Evolutionary conservation across 73 alveolate genomes (phyloP).

Genomic region (Paramecium pentaurelia): DNA sequence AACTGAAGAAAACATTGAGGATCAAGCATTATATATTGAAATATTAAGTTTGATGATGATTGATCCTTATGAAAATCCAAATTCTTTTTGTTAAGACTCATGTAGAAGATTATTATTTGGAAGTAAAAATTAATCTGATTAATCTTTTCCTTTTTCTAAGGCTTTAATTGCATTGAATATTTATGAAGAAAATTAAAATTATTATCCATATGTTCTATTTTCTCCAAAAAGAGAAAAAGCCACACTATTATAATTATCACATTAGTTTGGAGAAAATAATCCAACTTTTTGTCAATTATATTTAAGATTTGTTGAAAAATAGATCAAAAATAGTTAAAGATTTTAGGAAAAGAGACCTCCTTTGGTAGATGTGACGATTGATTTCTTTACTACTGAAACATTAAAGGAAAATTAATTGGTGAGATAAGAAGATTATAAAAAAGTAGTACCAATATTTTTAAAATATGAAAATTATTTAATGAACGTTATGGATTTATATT

Average conservation of each 20-base stretch:
- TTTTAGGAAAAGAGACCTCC: background rate
- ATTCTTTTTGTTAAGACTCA: background rate
- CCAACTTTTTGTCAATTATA: conserved; percentile 11
- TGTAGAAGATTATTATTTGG: conserved; percentile 10
- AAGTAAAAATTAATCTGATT: background rate
- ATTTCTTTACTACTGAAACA: background rate
- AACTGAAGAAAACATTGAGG: conserved; percentile 10
- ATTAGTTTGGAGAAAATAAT: background rate
- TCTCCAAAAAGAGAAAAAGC: background rate
- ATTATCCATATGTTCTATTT: background rate
- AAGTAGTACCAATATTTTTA: background rate
- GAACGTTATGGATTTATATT: background rate
- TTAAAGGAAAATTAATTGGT: background rate
- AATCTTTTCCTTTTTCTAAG: background rate
- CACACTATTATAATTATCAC: background rate
- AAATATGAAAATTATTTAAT: conserved; percentile 27
- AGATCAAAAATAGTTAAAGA: background rate
- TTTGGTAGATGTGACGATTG: background rate
- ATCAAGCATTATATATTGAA: conserved; percentile 19
- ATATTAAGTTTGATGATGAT: conserved; percentile 13
- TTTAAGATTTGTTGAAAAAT: background rate
- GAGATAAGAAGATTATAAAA: background rate
- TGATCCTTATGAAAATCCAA: conserved; percentile 43
- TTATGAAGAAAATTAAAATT: background rate
- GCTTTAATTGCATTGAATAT: background rate